A percentile compares a stretch with the other conserved stretches of the same genome.
These are phyloP conservation scores for Phytopythium montanum DNA, from an alignment of 352 stramenopile genomes.

Conservation along the genomic window DNA sequence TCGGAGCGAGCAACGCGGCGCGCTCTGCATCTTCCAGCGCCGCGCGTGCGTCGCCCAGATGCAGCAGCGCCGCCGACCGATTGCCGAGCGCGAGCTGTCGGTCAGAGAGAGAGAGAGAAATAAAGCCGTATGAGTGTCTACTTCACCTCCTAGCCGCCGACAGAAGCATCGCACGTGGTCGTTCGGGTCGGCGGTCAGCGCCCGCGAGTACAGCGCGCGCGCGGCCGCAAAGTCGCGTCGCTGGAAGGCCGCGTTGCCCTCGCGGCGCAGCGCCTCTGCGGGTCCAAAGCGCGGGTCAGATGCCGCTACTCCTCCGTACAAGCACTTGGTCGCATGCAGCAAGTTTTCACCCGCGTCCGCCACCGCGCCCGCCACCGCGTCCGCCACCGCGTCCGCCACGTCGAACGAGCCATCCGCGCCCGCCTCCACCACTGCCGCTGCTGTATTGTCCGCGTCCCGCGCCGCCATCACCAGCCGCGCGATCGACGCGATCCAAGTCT, in stretches of 20 bases:
- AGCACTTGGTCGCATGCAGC: too few relatives aligned
- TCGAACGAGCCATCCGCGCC: slow-evolving; percentile 38
- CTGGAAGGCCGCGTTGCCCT: slow-evolving; percentile 74
- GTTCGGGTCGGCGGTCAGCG: slow-evolving; percentile 35
- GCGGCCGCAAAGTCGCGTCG: slow-evolving; percentile 43
- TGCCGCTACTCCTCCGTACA: too few relatives aligned
- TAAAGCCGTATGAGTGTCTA: neutral
- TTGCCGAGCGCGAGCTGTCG: slow-evolving; percentile 79
- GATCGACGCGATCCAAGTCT: too few relatives aligned
- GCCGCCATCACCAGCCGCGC: slow-evolving; percentile 19
- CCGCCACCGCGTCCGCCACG: slow-evolving; percentile 1
- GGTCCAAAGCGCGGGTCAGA: neutral
- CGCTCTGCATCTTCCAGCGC: slow-evolving; percentile 83
- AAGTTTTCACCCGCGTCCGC: too few relatives aligned
- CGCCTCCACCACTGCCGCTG: slow-evolving; percentile 17
- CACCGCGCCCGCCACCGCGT: neutral
- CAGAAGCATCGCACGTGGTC: slow-evolving; percentile 39
- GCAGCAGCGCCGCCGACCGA: slow-evolving; percentile 77
- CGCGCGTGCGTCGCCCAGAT: slow-evolving; percentile 61
- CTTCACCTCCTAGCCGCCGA: neutral
- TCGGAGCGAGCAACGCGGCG: slow-evolving; percentile 74
- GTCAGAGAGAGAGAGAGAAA: neutral
- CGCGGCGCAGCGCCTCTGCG: slow-evolving; percentile 38
- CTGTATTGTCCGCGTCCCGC: neutral
- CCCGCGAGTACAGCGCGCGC: slow-evolving; percentile 48